Evolutionary conservation across 2,329 filamentous ascomycete genomes (phyloP), one percentile per base, ranked within the genome.

Genomic region (Colletotrichum sojae): DNA sequence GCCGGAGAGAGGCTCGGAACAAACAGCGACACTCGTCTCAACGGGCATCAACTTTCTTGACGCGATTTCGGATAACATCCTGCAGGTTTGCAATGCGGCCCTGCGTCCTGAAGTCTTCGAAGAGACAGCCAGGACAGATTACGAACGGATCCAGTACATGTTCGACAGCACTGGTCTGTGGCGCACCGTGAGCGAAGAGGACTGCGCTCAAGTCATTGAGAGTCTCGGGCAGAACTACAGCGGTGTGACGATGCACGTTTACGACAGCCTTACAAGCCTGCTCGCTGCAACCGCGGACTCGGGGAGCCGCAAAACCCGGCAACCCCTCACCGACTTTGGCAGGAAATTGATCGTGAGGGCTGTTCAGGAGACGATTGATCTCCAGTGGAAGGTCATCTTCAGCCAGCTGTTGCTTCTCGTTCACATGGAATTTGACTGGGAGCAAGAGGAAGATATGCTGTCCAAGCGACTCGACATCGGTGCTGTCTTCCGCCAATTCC

Each of bases 391-490:
- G 69, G 84, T 96, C 9, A 89, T 97, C 58, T 90, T 97, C 71
- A 94, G 95, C 75, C 88, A 98, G 67, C 83, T 98, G 2, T 86
- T 96, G 3, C 86, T 99, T 6, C 85, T 97, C 16, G 87, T 96
- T 10, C 94, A 98, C 78, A 92, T 98, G 86, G 92, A 96, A 77
- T 91, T 91, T 46, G 94, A 96, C 76, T 88, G 93, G 61, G 92
- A 95, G 67, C 88, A 90, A 72, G 90, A 91, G 49, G 90, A 94
- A 48, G 88, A 92, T 16, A 89, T 89, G 2, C 83, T 90, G 40
- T 86, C 88, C 72, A 80, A 85, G 46, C 81, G 85, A 20, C 83
- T 93, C 9, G 88, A 91, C 31, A 91, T 96, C 67, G 89, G 92
- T 57, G 82, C 84, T 1, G 89, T 95, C 43, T 95, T 92, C 80